These are phyloP conservation scores for Saccharomycopsis olivae DNA, from an alignment of 805 yeast species.

Conservation along the genomic window DNA sequence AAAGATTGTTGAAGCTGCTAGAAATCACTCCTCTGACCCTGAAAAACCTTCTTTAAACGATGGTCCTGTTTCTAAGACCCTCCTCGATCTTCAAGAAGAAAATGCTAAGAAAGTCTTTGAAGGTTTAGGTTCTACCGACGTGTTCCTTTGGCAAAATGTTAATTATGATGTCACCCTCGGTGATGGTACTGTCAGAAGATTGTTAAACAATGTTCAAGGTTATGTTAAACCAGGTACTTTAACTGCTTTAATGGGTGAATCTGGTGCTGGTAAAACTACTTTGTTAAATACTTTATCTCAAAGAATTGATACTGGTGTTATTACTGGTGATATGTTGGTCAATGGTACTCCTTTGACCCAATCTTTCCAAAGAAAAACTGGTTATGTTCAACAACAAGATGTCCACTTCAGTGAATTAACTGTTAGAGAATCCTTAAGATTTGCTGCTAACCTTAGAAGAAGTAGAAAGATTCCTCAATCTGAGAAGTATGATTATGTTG, in stretches of 20 bases:
- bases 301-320: constrained; percentile 44
- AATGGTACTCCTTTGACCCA: constrained; percentile 39
- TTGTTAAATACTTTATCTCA: constrained; percentile 42
- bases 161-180: constrained; percentile 41
- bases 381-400: constrained; percentile 54
- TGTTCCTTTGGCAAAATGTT: constrained; percentile 50
- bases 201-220: constrained; percentile 32
- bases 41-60: constrained; percentile 26
- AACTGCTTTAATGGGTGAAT: constrained; percentile 48
- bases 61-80: constrained; percentile 35
- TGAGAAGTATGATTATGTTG: constrained; percentile 42
- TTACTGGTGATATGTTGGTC: constrained; percentile 49
- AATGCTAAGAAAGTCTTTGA: constrained; percentile 22
- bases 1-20: constrained; percentile 5
- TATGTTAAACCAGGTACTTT: constrained; percentile 62
- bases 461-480: constrained; percentile 28
- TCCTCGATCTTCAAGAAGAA: constrained; percentile 21
- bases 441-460: constrained; percentile 42
- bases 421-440: constrained; percentile 42
- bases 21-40: constrained; percentile 26
- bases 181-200: constrained; percentile 27
- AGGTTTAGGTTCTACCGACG: constrained; percentile 27
- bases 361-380: constrained; percentile 44
- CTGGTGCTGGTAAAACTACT: constrained; percentile 58
- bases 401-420: constrained; percentile 40